Conservation (phyloP, 148 eudicot genomes). For the Vaccinium corymbosum region DNA sequence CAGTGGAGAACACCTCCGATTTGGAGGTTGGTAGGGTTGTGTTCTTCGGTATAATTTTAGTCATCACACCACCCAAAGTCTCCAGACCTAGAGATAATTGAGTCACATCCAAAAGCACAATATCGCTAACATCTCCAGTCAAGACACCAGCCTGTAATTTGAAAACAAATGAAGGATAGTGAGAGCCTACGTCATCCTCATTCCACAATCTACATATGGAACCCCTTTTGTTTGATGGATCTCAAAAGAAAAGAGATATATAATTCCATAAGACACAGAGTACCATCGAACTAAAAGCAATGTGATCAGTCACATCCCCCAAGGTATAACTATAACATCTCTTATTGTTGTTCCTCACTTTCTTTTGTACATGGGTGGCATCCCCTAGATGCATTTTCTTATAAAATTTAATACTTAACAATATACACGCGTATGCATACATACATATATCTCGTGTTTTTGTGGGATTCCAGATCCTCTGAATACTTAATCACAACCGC, state of each 20-base stretch:
- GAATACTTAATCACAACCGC: no score
- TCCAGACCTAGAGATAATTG: constrained; percentile 48
- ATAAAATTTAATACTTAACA: no score
- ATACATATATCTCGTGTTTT: no score
- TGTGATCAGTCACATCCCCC: not conserved
- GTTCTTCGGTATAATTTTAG: constrained; percentile 50
- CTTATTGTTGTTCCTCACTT: no score
- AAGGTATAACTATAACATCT: not conserved
- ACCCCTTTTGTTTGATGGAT: not conserved
- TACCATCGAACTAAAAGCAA: not conserved
- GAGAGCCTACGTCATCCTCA: not conserved
- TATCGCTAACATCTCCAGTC: constrained; percentile 44
- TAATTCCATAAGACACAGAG: not conserved
- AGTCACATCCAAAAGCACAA: constrained; percentile 50
- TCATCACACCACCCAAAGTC: constrained; percentile 55
- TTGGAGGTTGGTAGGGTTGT: constrained; percentile 53
- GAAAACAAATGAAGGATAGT: not conserved
- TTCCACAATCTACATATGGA: not conserved
- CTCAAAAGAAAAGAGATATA: not conserved
- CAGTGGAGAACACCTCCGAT: constrained; percentile 55
- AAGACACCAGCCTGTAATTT: constrained; percentile 42
- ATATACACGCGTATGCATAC: no score
- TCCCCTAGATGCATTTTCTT: no score
- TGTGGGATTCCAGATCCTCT: no score
- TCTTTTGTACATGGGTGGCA: no score